Conservation (phyloP, 805 yeast genomes). For the Candida pseudoglaebosa region DNA sequence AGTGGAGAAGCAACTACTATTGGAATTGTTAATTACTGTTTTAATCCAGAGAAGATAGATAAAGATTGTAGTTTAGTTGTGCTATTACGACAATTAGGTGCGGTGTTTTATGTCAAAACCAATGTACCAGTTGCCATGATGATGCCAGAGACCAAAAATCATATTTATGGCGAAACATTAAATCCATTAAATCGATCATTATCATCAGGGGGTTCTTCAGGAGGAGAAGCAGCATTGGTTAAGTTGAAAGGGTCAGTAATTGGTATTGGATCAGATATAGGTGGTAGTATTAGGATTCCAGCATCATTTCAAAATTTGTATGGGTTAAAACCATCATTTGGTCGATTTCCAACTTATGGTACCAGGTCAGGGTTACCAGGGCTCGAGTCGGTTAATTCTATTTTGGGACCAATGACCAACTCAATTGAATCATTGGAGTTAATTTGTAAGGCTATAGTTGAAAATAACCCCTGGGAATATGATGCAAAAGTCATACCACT, state of each 20-base stretch:
- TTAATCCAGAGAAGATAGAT: slow-evolving; percentile 25
- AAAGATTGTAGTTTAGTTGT: slow-evolving; percentile 38
- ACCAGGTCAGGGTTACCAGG: slow-evolving; percentile 29
- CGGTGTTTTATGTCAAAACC: slow-evolving; percentile 53
- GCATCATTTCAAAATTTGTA: slow-evolving; percentile 40
- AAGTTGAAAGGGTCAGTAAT: slow-evolving; percentile 43
- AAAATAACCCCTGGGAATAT: slow-evolving; percentile 39
- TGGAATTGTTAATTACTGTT: slow-evolving; percentile 46
- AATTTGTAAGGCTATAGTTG: slow-evolving; percentile 34
- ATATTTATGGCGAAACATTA: slow-evolving; percentile 42
- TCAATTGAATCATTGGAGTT: slow-evolving; percentile 36
- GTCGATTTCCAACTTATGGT: slow-evolving; percentile 36
- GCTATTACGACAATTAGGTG: slow-evolving; percentile 44
- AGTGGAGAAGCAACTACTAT: slow-evolving; percentile 46
- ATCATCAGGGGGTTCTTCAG: slow-evolving; percentile 52
- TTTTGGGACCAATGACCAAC: slow-evolving; percentile 46
- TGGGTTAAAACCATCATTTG: slow-evolving; percentile 43
- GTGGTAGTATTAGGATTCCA: slow-evolving; percentile 50
- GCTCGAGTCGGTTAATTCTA: slow-evolving; percentile 32
- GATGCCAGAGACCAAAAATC: slow-evolving; percentile 44
- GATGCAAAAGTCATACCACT: slow-evolving; percentile 52
- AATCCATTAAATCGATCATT: slow-evolving; percentile 43
- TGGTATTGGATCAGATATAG: slow-evolving; percentile 56
- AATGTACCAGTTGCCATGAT: slow-evolving; percentile 50
- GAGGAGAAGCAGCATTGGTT: slow-evolving; percentile 51